Evolutionary conservation across 2,329 filamentous ascomycete genomes (phyloP), one percentile per base, ranked within the genome.

Genomic region (Seiridium unicorne): DNA sequence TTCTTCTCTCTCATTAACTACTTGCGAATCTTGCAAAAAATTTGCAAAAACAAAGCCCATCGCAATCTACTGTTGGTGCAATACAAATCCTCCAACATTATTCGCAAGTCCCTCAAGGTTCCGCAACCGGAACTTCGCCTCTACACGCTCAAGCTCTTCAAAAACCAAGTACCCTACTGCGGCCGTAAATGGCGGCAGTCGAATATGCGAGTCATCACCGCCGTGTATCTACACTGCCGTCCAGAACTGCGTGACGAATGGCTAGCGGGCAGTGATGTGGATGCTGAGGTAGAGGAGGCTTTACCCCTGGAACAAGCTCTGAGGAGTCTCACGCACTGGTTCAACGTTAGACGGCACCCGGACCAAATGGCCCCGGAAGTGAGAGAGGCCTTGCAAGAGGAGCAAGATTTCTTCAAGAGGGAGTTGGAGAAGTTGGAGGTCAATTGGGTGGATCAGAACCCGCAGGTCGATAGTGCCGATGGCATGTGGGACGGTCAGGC

Each of bases 171-270:
- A 4, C 95, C 95, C 1, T 99, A 97, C 80, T 98, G 94, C 74
- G 94, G 95, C 31, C 89, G 95, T 48, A 99, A 99, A 78, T 99
- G 95, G 95, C 89, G 95, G 11, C 95, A 98, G 78, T 89, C 88
- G 67, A 98, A 99, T 75, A 99, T 99, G 95, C 91, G 94, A 59
- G 93, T 98, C 70, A 99, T 99, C 71, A 99, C 95, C 0, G 93
- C 93, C 3, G 92, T 99, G 1, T 99, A 97, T 74, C 81, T 99
- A 54, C 92, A 97, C 76, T 97, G 94, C 71, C 85, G 93, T 6
- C 94, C 94, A 0, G 94, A 98, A 73, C 82, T 99, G 51, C 85
- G 94, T 36, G 95, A 99, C 71, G 95, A 97, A 76, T 98, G 95
- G 94, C 83, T 98, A 1, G 88, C 91, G 0, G 94, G 94, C 4